Conservation (phyloP, 2,329 filamentous ascomycete genomes). For the Trichoderma endophyticum region DNA sequence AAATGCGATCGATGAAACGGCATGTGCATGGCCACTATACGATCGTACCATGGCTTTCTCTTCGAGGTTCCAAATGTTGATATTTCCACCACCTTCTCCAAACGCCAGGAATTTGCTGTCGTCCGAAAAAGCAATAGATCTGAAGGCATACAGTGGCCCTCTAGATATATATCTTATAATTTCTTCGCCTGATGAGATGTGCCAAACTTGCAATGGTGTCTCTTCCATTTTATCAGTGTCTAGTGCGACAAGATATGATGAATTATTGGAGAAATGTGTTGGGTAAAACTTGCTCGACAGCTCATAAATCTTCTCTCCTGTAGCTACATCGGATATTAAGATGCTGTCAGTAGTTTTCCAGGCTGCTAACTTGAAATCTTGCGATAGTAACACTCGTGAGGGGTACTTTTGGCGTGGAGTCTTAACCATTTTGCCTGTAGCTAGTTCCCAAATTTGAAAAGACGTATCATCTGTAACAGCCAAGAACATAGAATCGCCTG, state of each 20-base stretch:
- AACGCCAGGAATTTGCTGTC: not conserved
- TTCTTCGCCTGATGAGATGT: not conserved
- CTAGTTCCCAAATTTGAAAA: not conserved
- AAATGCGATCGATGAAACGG: not conserved
- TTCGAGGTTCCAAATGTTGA: not conserved
- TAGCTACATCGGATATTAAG: not conserved
- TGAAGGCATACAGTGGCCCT: rapidly evolving
- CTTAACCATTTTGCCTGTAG: not conserved
- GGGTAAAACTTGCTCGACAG: not conserved
- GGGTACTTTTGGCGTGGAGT: too few species aligned
- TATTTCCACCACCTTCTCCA: not conserved
- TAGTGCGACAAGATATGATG: not conserved
- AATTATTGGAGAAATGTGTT: not conserved
- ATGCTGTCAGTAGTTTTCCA: not conserved
- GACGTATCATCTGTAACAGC: not conserved
- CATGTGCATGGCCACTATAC: not conserved
- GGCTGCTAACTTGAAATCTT: not conserved
- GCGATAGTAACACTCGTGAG: not conserved
- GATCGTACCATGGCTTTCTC: not conserved
- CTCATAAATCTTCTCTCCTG: not conserved
- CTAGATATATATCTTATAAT: not conserved
- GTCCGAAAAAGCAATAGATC: not conserved
- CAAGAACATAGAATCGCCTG: not conserved
- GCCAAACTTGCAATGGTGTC: too few species aligned
- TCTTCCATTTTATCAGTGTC: too few species aligned